A percentile compares a stretch with the other conserved stretches of the same genome.
phyloP scores from a whole-genome alignment of 495 filamentous ascomycete genomes.

The Jackrogersella multiformis region DNA sequence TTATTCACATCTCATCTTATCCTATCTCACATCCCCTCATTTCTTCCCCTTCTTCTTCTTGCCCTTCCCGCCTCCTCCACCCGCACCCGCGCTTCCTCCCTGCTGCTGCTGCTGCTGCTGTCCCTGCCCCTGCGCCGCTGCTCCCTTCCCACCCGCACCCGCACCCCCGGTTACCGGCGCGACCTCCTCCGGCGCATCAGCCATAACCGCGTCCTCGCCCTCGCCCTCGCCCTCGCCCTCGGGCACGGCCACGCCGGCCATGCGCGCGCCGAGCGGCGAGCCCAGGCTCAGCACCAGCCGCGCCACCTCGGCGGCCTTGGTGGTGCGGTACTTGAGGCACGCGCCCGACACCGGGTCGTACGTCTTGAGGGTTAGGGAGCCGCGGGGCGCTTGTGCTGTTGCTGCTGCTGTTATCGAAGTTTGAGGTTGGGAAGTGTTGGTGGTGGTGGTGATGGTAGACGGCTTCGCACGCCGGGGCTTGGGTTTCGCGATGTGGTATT shows the following conservation, averaged over 20 bases:
- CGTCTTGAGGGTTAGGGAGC: slow-evolving; percentile 83
- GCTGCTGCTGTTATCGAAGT: slow-evolving; percentile 35
- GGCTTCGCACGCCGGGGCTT: slow-evolving; percentile 41
- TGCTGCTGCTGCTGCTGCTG: neutral
- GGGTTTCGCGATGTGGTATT: slow-evolving; percentile 74
- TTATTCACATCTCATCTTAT: too few relatives aligned
- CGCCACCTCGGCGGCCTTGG: slow-evolving; percentile 89
- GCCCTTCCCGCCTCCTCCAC: slow-evolving; percentile 52
- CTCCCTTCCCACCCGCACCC: slow-evolving; percentile 39
- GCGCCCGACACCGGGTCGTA: slow-evolving; percentile 84
- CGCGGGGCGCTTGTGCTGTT: slow-evolving; percentile 54
- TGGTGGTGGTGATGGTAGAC: slow-evolving; percentile 2
- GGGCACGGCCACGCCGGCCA: too few relatives aligned
- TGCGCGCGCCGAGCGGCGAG: slow-evolving; percentile 65
- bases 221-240: too few relatives aligned
- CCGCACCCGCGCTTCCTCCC: slow-evolving; percentile 50
- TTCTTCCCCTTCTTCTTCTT: slow-evolving; percentile 69
- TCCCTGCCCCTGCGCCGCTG: neutral
- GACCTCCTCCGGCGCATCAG: slow-evolving; percentile 43
- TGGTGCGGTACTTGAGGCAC: slow-evolving; percentile 88
- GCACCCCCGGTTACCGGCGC: slow-evolving; percentile 41
- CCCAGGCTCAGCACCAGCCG: slow-evolving; percentile 80
- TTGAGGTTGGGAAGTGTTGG: slow-evolving; percentile 10
- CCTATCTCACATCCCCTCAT: slow-evolving; percentile 39
- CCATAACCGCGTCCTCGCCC: too few relatives aligned